A percentile compares a stretch with the other conserved stretches of the same genome.
Evolutionary conservation across 371 early-diverging fungal species (phyloP).

Genomic region (Lichtheimia corymbifera): DNA sequence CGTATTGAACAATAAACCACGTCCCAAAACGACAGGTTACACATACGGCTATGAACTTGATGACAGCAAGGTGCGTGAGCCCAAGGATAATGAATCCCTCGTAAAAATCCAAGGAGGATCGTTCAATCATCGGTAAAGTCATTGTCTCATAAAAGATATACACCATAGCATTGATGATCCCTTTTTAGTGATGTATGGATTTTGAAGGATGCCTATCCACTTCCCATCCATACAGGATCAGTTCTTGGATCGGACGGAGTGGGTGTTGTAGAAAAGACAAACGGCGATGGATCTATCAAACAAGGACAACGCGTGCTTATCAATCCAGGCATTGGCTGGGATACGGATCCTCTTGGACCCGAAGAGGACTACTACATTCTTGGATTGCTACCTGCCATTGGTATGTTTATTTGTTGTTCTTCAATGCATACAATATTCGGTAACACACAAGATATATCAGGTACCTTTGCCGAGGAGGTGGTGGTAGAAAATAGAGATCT

Average conservation of each 20-base stretch:
- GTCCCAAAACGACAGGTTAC: not conserved
- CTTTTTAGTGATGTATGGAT: constrained; percentile 54
- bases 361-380: constrained; percentile 60
- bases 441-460: constrained; percentile 17
- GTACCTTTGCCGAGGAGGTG: constrained; percentile 62
- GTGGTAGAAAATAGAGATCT: constrained; percentile 47
- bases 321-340: constrained; percentile 63
- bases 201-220: constrained; percentile 48
- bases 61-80: not conserved
- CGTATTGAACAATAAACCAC: constrained; percentile 4
- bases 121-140: constrained; percentile 62
- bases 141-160: not conserved
- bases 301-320: constrained; percentile 51
- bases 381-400: constrained; percentile 54
- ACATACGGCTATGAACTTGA: constrained; percentile 30
- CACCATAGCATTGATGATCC: not conserved
- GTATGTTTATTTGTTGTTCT: constrained; percentile 10
- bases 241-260: constrained; percentile 65
- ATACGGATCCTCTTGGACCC: constrained; percentile 57
- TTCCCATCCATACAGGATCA: constrained; percentile 41
- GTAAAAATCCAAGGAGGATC: constrained; percentile 64
- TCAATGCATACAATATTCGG: not conserved
- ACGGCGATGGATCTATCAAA: not conserved
- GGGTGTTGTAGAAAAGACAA: constrained; percentile 34
- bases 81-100: constrained; percentile 36